Conservation (phyloP, 805 yeast species). For the Nakazawaea molendinolei region DNA sequence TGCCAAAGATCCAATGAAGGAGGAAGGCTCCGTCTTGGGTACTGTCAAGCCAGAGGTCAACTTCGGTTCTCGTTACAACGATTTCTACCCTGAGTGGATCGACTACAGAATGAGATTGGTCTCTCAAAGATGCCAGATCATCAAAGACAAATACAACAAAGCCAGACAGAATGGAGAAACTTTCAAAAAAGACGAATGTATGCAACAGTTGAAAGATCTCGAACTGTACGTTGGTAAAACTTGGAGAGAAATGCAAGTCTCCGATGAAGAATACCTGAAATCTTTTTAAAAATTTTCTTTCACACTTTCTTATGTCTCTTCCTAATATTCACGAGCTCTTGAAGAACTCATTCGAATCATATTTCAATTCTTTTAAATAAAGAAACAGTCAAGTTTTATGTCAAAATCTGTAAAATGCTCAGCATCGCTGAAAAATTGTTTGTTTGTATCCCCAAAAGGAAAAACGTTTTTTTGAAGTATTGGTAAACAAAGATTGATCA, state of each 20-base stretch:
- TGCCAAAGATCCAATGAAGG: constrained; percentile 30
- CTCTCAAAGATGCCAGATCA: constrained; percentile 24
- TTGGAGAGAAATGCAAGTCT: constrained; percentile 29
- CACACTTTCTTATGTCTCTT: too few species aligned
- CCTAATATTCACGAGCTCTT: too few species aligned
- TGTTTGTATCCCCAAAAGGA: too few species aligned
- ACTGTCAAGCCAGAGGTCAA: constrained; percentile 34
- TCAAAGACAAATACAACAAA: constrained; percentile 20
- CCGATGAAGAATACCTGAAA: constrained; percentile 20
- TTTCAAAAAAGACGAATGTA: constrained; percentile 31
- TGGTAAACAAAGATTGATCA: too few species aligned
- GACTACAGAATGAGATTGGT: constrained; percentile 30
- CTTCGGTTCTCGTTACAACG: constrained; percentile 29
- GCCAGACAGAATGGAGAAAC: constrained; percentile 19
- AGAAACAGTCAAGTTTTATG: too few species aligned
- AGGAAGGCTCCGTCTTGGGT: constrained; percentile 32
- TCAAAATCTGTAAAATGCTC: too few species aligned
- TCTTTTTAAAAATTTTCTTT: background rate
- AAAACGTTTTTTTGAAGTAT: too few species aligned
- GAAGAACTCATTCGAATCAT: too few species aligned
- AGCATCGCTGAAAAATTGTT: too few species aligned
- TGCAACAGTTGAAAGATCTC: constrained; percentile 25
- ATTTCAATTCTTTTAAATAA: too few species aligned
- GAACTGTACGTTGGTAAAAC: constrained; percentile 24
- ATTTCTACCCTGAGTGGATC: constrained; percentile 34